These are phyloP conservation scores for Termitomyces sp. DNA, from an alignment of 768 basidiomycete species.

Conservation along the genomic window DNA sequence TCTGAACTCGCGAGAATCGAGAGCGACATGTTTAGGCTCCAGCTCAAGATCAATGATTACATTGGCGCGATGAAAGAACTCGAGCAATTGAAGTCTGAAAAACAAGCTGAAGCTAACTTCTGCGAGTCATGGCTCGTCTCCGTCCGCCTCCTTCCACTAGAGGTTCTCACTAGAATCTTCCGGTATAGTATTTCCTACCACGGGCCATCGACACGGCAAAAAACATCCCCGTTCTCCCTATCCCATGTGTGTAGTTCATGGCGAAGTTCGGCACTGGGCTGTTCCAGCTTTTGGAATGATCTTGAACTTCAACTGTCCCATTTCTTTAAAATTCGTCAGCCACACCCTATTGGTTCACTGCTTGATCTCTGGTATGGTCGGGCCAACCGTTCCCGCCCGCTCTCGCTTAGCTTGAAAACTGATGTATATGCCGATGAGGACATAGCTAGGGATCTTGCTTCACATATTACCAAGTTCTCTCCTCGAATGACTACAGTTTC, in stretches of 20 bases:
- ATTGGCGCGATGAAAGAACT: background rate
- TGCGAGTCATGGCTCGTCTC: background rate
- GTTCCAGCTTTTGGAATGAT: conserved; percentile 3
- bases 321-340: background rate
- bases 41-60: conserved; percentile 2
- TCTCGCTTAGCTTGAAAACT: background rate
- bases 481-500: background rate
- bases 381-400: background rate
- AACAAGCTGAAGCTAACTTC: background rate
- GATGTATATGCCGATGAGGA: too few species aligned
- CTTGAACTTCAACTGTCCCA: background rate
- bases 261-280: conserved; percentile 2
- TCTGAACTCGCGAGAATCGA: conserved; percentile 1
- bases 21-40: background rate
- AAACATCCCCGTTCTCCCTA: background rate
- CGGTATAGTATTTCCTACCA: background rate
- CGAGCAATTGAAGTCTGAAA: background rate
- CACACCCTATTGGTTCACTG: background rate
- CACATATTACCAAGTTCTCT: background rate
- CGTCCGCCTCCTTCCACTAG: conserved; percentile 3
- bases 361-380: conserved; percentile 1
- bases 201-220: background rate
- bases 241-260: conserved; percentile 9
- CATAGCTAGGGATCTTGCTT: background rate
- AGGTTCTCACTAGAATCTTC: conserved; percentile 7